Evolutionary conservation across 2,329 filamentous ascomycete genomes (phyloP).

Genomic region (Claviceps sp.): DNA sequence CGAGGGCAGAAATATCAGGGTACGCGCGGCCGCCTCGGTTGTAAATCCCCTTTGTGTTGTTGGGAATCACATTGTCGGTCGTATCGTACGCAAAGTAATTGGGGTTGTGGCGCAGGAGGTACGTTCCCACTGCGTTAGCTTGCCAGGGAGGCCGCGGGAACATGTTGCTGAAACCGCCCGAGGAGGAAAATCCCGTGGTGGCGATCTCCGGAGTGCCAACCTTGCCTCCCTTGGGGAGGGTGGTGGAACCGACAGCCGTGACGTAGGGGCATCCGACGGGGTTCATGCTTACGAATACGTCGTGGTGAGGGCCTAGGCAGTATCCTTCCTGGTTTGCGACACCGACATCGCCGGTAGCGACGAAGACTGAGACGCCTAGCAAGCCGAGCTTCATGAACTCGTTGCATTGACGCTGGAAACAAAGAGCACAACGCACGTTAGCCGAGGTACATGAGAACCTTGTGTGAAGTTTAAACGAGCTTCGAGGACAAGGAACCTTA

Average conservation of each 20-base stretch:
- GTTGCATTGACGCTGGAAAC: constrained; percentile 23
- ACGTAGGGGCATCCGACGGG: constrained; percentile 35
- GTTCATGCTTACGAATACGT: constrained; percentile 33
- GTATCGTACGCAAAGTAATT: constrained; percentile 9
- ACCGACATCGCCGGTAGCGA: constrained; percentile 20
- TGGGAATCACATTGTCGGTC: constrained; percentile 7
- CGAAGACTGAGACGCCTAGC: constrained; percentile 26
- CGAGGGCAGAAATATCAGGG: constrained; percentile 34
- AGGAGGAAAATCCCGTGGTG: constrained; percentile 26
- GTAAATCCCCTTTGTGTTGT: constrained; percentile 17
- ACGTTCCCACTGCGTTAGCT: constrained; percentile 12
- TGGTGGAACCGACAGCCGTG: constrained; percentile 36
- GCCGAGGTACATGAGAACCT: no score
- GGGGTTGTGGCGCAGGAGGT: constrained; percentile 8
- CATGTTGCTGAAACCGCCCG: constrained; percentile 36
- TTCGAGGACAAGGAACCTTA: no score
- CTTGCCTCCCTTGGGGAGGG: constrained; percentile 13
- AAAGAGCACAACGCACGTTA: no score
- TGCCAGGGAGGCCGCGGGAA: constrained; percentile 36
- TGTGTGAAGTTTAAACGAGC: no score
- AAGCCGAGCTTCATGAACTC: constrained; percentile 34
- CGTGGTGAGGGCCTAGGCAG: constrained; percentile 16
- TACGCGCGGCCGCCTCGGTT: constrained; percentile 33
- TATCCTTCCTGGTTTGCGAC: constrained; percentile 8
- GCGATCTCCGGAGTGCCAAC: constrained; percentile 6